A percentile compares a stretch with the other conserved stretches of the same genome.
These are phyloP conservation scores for Dothideomycetes sp. DNA, from an alignment of 2,329 filamentous ascomycete genomes.

Conservation along the genomic window DNA sequence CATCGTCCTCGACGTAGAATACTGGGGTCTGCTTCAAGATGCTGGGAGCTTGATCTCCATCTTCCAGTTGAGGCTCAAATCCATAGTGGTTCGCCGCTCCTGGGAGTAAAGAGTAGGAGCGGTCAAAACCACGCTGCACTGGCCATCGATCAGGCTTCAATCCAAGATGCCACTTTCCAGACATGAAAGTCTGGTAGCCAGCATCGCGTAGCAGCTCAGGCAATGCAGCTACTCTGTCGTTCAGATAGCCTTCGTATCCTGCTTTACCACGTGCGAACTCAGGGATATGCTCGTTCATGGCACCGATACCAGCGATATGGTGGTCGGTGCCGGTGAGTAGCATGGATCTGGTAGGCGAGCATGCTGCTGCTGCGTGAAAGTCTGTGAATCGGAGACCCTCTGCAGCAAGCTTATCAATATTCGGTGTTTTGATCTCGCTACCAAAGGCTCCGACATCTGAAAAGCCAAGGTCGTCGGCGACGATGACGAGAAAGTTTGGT, in stretches of 20 bases:
- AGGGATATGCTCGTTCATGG: slow-evolving; percentile 18
- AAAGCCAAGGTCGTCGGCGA: slow-evolving; percentile 22
- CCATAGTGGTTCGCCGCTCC: slow-evolving; percentile 24
- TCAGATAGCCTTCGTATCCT: slow-evolving; percentile 27
- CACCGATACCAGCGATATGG: slow-evolving; percentile 22
- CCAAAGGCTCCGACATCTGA: slow-evolving; percentile 19
- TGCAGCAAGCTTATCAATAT: slow-evolving; percentile 10
- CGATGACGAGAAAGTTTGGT: slow-evolving; percentile 14
- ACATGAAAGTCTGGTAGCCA: slow-evolving; percentile 25
- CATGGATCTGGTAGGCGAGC: slow-evolving; percentile 24
- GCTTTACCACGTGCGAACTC: slow-evolving; percentile 16
- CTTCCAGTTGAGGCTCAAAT: slow-evolving; percentile 21
- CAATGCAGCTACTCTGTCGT: slow-evolving; percentile 22
- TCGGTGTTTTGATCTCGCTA: slow-evolving; percentile 22
- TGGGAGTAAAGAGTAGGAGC: slow-evolving; percentile 18
- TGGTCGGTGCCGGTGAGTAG: slow-evolving; percentile 24
- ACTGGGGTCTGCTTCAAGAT: slow-evolving; percentile 11
- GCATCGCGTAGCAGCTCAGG: slow-evolving; percentile 24
- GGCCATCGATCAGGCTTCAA: slow-evolving; percentile 18
- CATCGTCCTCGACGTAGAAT: slow-evolving; percentile 16
- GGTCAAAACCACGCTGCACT: slow-evolving; percentile 19
- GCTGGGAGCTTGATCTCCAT: slow-evolving; percentile 11
- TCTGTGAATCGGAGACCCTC: slow-evolving; percentile 17
- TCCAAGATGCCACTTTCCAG: slow-evolving; percentile 28
- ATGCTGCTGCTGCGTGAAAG: slow-evolving; percentile 21